Base-by-base conservation (phyloP, 352 stramenopile genomes). In the Saprolegnia parasitica region DNA sequence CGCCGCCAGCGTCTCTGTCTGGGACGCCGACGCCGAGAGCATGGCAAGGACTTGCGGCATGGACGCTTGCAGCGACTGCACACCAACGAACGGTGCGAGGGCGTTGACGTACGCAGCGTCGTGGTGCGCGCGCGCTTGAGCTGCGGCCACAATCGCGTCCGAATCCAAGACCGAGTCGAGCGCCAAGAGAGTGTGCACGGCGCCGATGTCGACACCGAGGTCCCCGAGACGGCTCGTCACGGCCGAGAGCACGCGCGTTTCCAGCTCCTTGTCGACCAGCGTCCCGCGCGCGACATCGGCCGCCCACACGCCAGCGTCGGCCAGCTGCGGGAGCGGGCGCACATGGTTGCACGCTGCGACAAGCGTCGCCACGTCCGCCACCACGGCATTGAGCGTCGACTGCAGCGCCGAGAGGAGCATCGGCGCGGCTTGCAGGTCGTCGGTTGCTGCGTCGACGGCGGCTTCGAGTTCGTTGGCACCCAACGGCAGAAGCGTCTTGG, bases 351-450 rank as follows among this genome's bases (percentile, higher is more conserved):
- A n/a, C 0, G 58, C 58, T 8, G 58, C 20, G 10, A 21, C 23
- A 1, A 52, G 58, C 40, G 13, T 23, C 29, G 20, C 13, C 4
- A 52, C 16, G 10, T 66, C n/a, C 10, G 15, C 56, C 16, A 16
- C 23, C 4, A 20, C 39, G 40, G 62, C 39, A 16, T 60, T 42
- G 6, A 56, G 35, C 20, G 50, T 37, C 18, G 6, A 15, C 29
- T 56, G 4, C 16, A 68, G 23, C 5, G 24, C 24, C 24, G 39
- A 6, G 26, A 24, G 21, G 39, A 67, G 20, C 13, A 9, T 24
- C 16, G 61, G 32, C 37, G 35, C 9, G 13, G 40, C 32, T 37
- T 67, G 63, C 26, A 65, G 56, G 40, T 70, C 26, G 47, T 70
- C n/a, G 63, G 26, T 70, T 16, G 62, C 63, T 3, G 20, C 11